These are phyloP conservation scores for Avena sativa DNA, from an alignment of 176 grass and related monocot genomes.

Conservation along the genomic window DNA sequence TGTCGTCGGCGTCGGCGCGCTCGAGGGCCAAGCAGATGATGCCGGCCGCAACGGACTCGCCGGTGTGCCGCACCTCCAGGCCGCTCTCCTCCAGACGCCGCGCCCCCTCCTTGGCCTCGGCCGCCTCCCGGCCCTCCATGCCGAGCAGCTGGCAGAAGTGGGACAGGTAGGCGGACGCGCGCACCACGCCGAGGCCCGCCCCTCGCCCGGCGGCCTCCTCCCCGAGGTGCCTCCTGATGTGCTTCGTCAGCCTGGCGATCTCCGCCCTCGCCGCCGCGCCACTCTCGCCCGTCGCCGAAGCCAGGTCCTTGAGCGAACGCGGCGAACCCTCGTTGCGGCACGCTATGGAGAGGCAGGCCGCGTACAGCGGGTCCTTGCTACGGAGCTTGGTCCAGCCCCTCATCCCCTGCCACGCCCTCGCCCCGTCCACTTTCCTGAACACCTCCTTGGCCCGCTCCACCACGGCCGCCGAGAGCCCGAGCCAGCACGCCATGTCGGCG, in stretches of 20 bases:
- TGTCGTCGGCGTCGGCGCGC: background rate
- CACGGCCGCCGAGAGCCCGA: conserved; percentile 43
- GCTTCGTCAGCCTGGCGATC: conserved; percentile 22
- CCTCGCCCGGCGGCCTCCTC: conserved; percentile 32
- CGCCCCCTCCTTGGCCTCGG: background rate
- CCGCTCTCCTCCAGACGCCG: conserved; percentile 9
- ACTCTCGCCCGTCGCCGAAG: background rate
- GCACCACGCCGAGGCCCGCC: conserved; percentile 41
- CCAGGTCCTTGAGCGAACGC: conserved; percentile 51
- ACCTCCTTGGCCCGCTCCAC: conserved; percentile 42
- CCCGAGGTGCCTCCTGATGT: conserved; percentile 50
- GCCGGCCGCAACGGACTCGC: conserved; percentile 37
- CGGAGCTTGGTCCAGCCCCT: background rate
- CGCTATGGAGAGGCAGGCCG: conserved; percentile 55
- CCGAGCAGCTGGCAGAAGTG: conserved; percentile 40
- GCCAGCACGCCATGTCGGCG: conserved; percentile 43
- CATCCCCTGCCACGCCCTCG: conserved; percentile 4
- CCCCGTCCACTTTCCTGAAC: conserved; percentile 35
- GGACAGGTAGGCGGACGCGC: conserved; percentile 23
- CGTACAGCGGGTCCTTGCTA: conserved; percentile 32
- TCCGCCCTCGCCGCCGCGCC: conserved; percentile 35
- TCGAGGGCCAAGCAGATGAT: conserved; percentile 45
- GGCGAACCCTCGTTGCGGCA: conserved; percentile 55
- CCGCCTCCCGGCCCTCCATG: conserved; percentile 38
- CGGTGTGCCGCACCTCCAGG: conserved; percentile 46